These are phyloP conservation scores for Pleurotus cornucopiae DNA, from an alignment of 768 basidiomycete species.

Conservation along the genomic window DNA sequence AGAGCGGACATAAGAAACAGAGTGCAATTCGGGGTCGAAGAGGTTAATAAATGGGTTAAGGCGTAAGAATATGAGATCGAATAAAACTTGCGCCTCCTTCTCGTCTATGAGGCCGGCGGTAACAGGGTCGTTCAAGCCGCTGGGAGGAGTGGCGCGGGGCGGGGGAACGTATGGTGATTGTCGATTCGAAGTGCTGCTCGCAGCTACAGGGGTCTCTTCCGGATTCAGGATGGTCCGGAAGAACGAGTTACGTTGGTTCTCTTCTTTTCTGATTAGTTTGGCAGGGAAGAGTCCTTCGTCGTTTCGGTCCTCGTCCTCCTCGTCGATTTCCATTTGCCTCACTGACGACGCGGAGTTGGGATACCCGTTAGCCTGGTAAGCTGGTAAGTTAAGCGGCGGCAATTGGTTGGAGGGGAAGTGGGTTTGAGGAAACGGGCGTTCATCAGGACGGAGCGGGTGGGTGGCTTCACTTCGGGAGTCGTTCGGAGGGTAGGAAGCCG, in stretches of 20 bases:
- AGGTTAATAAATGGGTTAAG: constrained; percentile 88
- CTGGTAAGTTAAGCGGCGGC: constrained; percentile 42
- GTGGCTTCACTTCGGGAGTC: constrained; percentile 25
- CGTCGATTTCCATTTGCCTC: constrained; percentile 46
- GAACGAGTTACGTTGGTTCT: constrained; percentile 65
- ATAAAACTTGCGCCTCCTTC: constrained; percentile 64
- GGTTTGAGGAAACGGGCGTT: constrained; percentile 29
- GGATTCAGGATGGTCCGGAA: constrained; percentile 83
- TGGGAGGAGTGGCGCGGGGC: constrained; percentile 31
- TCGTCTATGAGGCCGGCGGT: constrained; percentile 67
- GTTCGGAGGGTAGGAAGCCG: constrained; percentile 23
- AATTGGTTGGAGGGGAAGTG: constrained; percentile 44
- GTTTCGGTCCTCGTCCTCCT: constrained; percentile 55
- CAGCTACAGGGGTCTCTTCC: constrained; percentile 40
- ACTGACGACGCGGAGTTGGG: constrained; percentile 31
- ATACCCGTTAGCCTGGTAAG: constrained; percentile 32
- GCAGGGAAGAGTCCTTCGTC: constrained; percentile 70
- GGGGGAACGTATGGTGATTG: constrained; percentile 30
- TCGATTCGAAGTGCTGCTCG: constrained; percentile 26
- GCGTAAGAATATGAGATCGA: constrained; percentile 76
- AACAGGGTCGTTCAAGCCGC: constrained; percentile 61
- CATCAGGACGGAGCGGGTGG: constrained; percentile 23
- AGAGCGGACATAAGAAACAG: constrained; percentile 71
- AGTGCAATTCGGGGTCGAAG: constrained; percentile 85
- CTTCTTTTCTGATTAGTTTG: constrained; percentile 66